Evolutionary conservation across 2,329 filamentous ascomycete species (phyloP).

Genomic region (Alternaria novae-zelandiae): DNA sequence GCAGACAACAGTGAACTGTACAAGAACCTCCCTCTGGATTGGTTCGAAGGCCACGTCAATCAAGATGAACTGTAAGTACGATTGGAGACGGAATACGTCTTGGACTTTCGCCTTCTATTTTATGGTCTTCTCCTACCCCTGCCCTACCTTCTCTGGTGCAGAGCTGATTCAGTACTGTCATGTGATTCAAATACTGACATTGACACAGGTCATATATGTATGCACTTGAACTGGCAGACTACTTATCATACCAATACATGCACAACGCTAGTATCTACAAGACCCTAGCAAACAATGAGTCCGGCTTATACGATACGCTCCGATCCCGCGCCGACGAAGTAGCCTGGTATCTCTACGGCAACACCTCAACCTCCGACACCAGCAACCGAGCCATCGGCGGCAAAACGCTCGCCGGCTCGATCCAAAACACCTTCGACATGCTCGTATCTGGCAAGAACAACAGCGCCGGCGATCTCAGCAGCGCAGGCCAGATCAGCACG

Average conservation of each 20-base stretch:
- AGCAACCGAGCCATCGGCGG: constrained; percentile 38
- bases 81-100: neutral
- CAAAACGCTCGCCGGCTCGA: constrained; percentile 36
- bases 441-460: constrained; percentile 15
- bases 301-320: constrained; percentile 29
- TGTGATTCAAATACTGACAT: neutral
- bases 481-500: constrained; percentile 24
- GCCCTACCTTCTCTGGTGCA: neutral
- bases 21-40: constrained; percentile 49
- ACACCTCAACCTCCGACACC: constrained; percentile 44
- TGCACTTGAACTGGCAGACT: constrained; percentile 63
- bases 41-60: constrained; percentile 53
- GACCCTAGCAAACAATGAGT: constrained; percentile 41
- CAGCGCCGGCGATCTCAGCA: constrained; percentile 4
- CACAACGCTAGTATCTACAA: constrained; percentile 57
- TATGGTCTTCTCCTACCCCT: neutral
- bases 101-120: neutral
- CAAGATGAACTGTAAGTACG: constrained; percentile 33
- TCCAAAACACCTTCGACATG: constrained; percentile 33
- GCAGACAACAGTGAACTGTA: constrained; percentile 54
- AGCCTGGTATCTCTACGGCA: constrained; percentile 52
- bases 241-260: constrained; percentile 59
- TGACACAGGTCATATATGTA: constrained; percentile 56
- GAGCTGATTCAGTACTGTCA: neutral
- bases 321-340: constrained; percentile 58